Base-by-base conservation (phyloP, 2,329 filamentous ascomycete species). In the Penicillium olsonii region DNA sequence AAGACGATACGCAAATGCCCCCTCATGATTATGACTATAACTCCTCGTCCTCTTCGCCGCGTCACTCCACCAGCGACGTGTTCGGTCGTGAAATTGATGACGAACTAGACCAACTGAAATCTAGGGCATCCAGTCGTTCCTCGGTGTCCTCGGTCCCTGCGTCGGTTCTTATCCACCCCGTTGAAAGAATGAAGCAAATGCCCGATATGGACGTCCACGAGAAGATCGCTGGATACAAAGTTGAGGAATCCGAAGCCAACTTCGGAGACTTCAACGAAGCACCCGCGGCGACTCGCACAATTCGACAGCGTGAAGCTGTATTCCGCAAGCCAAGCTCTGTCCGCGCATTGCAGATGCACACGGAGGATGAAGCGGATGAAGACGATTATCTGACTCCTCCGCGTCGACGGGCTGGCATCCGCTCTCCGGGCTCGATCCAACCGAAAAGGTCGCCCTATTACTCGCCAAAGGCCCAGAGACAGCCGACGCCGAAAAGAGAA, bases 271-370 rank as follows among this genome's bases (percentile, higher is more conserved):
- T 61, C 55, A 51, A 60, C 8, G 57, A 53, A 42, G 26, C 15
- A 2, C 47, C 55, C 45, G 29, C 50, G 55, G 44, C 62, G 52
- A 22, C 50, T 54, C 61, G 64, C 6, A 64, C 63, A 2, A 56
- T 70, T 18, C 61, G 68, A 26, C 66, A 68, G 38, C 67, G 66
- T 8, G 63, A 69, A 48, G 65, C 65, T 0, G 68, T 66, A 0
- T 77, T 77, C 50, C 68, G 74, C 29, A 72, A 76, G 51, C 70
- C 73, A 1, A 76, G 73, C 59, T 76, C 74, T 0, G 72, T 76
- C 5, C 60, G 67, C 27, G 73, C 73, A 6, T 68, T 75, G 60
- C 73, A 75, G 55, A 73, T 75, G 71, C 61, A 70, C 37, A 71
- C 68, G 0, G 69, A 71, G 40, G 71, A 74, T 43, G 71, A 75